Base-by-base conservation (phyloP, 495 filamentous ascomycete species). In the Penicillium cosmopolitanum region DNA sequence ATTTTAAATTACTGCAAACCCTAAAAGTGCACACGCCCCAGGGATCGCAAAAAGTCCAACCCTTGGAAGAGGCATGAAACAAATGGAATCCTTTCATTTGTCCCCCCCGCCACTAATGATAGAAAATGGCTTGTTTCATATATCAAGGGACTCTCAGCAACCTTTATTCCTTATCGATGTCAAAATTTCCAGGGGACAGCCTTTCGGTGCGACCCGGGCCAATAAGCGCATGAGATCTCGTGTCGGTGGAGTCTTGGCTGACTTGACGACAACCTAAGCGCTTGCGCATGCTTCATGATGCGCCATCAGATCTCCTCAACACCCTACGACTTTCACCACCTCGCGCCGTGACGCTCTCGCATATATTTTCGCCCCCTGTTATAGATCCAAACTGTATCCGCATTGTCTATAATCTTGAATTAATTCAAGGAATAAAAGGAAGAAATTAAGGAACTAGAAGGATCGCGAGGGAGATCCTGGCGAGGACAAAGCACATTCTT, bases 251-350 rank as follows among this genome's bases (percentile, higher is more conserved):
- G 46, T 28, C 46, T 21, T 21, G 19, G 19, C 46, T 48, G 19
- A 48, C 46, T 48, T 21, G 46, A n/a, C 46, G 13, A 23, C 21
- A 25, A 48, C 46, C 46, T 48, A 48, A 48, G 46, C 46, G 46
- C 46, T 19, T 48, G 44, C 23, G 8, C 18, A 48, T 48, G 46
- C 46, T 28, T 48, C 46, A 23, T 15, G 15, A 28, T 48, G 9
- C 18, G 46, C 46, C 46, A 48, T 21, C 46, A 48, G 9, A 28
- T 25, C 46, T 19, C 11, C 10, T 48, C 10, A n/a, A 28, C 46
- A 28, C 46, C 46, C 10, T 23, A 4, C 11, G 42, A 9, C n/a
- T 2, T 7, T 19, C 16, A 12, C 8, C 16, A 12, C 8, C 16
- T 44, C 42, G 42, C 42, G 15, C 42, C n/a, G 8, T 23, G 46